These are phyloP conservation scores for Somion occarium DNA, from an alignment of 1,284 basidiomycete genomes.

Conservation along the genomic window DNA sequence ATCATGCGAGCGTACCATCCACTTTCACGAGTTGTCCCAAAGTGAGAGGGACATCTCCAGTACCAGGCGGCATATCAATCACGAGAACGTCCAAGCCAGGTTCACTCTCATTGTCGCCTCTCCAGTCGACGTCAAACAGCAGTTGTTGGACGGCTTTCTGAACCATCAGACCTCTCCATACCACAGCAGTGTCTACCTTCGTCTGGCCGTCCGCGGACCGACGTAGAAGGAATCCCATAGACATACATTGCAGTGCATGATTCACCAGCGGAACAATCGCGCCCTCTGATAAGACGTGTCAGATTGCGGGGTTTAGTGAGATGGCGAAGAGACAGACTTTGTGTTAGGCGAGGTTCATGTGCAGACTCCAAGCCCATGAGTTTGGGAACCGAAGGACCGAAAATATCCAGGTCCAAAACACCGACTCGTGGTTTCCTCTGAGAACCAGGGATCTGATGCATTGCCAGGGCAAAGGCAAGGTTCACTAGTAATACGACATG, in stretches of 20 bases:
- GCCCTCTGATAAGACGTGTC: conserved; percentile 44
- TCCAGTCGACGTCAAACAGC: conserved; percentile 96
- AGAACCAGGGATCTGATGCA: conserved; percentile 28
- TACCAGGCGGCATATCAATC: conserved; percentile 96
- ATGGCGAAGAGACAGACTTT: conserved; percentile 36
- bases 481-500: conserved; percentile 52
- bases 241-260: conserved; percentile 94
- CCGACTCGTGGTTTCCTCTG: conserved; percentile 61
- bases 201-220: conserved; percentile 36
- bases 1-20: conserved; percentile 61
- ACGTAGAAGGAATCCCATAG: conserved; percentile 87
- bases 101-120: conserved; percentile 32
- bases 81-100: conserved; percentile 79
- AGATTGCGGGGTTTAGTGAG: conserved; percentile 5
- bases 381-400: conserved; percentile 94
- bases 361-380: conserved; percentile 86
- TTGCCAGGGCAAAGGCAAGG: conserved; percentile 72
- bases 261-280: conserved; percentile 84
- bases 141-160: conserved; percentile 98
- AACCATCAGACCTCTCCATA: conserved; percentile 98
- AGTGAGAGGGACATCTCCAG: conserved; percentile 92
- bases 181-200: conserved; percentile 72
- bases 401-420: conserved; percentile 92
- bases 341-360: conserved; percentile 78
- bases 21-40: conserved; percentile 88